Base-by-base conservation (phyloP, 192 early-diverging fungal species). In the Linnemannia hyalina region DNA sequence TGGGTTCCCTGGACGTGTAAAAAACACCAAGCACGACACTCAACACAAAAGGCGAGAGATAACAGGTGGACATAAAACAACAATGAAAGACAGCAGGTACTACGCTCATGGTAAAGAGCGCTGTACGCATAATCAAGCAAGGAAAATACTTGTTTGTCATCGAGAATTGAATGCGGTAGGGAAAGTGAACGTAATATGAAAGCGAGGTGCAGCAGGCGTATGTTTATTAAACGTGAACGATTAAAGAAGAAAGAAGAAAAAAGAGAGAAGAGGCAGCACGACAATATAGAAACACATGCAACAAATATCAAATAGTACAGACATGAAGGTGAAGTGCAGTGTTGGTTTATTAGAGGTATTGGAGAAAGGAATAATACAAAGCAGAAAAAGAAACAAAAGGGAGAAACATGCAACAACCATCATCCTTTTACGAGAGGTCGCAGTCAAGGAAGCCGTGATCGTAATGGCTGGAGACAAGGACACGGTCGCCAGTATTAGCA, bases 401-500 rank as follows among this genome's bases (percentile, higher is more conserved):
- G 9, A 36, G 22, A 23, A 46, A 70, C 26, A 47, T 49, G 29
- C 1, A 47, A 32, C 22, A 41, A 3, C 7, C n/a, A 1, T 11
- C 22, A 10, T 2, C 2, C 6, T 10, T 5, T 65, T 65, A 29
- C 26, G 74, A 23, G 47, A 86, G 69, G 54, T 70, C 57, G 68
- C 84, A 86, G 57, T 86, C 84, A 36, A 86, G 65, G 46, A 86
- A 86, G 11, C 79, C 79, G 2, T 80, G n/a, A 29, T 80, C 79
- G 68, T 81, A 86, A 41, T 77, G 71, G 70, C 84, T 80, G 18
- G 84, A 74, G 52, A 86, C 72, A 57, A 86, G 72, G 29, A 70
- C 76, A n/a, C 84, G 75, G 68, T 78, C 72, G 8, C 63, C 49
- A 26, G 60, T 29, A 3, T 73, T 63, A 10, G 84, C 84, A 55